Conservation (phyloP, 31 red algal genomes). For the Endocladia muricata region DNA sequence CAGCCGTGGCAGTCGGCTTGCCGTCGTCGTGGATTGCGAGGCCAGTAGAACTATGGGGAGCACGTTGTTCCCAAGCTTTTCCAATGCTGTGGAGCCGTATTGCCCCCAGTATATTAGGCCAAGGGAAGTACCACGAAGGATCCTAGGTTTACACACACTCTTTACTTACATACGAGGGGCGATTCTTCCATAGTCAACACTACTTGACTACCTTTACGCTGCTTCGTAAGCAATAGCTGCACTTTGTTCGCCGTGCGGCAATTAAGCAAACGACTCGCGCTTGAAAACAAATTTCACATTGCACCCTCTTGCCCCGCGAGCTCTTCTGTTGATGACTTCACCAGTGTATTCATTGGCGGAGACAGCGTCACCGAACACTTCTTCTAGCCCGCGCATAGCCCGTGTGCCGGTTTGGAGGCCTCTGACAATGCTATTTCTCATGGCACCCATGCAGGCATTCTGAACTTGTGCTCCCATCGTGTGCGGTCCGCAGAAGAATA, state of each 20-base stretch:
- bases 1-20: conserved; percentile 25
- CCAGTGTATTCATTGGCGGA: conserved; percentile 57
- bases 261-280: conserved; percentile 58
- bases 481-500: conserved; percentile 88
- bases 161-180: too few species aligned
- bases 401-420: conserved; percentile 56
- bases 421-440: conserved; percentile 76
- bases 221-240: too few species aligned
- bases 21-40: conserved; percentile 35
- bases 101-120: too few species aligned
- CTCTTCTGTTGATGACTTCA: conserved; percentile 2
- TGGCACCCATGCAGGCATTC: conserved; percentile 60
- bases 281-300: conserved; percentile 80
- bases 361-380: conserved; percentile 55
- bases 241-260: too few species aligned
- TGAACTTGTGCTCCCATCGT: conserved; percentile 72
- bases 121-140: too few species aligned
- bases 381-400: conserved; percentile 49
- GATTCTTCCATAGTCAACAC: too few species aligned
- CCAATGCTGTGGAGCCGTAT: conserved; percentile 32
- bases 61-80: conserved; percentile 23
- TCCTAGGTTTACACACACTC: too few species aligned
- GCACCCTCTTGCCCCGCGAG: conserved; percentile 34
- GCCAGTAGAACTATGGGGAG: conserved; percentile 47
- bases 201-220: too few species aligned